Evolutionary conservation across 345 rosid species (phyloP), one percentile per base, ranked within the genome.

Genomic region (Diplotaxis tenuifolia): DNA sequence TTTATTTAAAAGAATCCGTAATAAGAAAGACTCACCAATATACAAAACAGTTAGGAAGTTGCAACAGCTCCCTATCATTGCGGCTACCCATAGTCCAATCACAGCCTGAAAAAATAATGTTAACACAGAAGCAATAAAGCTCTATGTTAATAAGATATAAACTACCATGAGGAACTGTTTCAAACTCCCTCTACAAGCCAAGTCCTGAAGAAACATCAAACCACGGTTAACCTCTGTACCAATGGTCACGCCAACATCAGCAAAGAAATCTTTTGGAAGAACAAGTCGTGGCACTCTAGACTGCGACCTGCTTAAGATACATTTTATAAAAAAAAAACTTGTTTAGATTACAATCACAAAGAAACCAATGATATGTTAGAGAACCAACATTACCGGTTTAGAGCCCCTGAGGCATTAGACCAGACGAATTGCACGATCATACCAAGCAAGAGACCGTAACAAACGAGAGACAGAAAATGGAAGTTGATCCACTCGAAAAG

Each of bases 41-140:
- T 92, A 96, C n/a, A 92, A 22, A 78, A 92, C 96, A 18, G 98
- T 92, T 49, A 96, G 81, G 71, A 96, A 90, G 71, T 88, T 92
- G 87, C 91, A 96, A 84, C 96, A 96, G 87, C 95, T 92, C 65
- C 99, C 97, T n/a, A 92, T 75, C 15, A 96, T 77, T 54, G 98
- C 96, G 57, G 87, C 88, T 68, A 32, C 77, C 92, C 88, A 90
- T 75, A 96, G 82, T 82, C 96, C 83, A 57, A 54, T 67, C 10
- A 76, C 71, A 53, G 83, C 92, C 99, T 96, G 86, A n/a, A 63
- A 42, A 14, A 42, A 14, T 47, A 6, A 70, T 25, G 2, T 31
- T 18, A n/a, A 49, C 16, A 11, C 4, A 60, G 54, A 49, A 18
- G 49, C 7, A 18, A 3, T 58, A 15, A 42, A 8, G 15, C 1